A percentile compares a stretch with the other conserved stretches of the same genome.
phyloP scores from a whole-genome alignment of 345 rosid genomes.

The Carallia pectinifolia region DNA sequence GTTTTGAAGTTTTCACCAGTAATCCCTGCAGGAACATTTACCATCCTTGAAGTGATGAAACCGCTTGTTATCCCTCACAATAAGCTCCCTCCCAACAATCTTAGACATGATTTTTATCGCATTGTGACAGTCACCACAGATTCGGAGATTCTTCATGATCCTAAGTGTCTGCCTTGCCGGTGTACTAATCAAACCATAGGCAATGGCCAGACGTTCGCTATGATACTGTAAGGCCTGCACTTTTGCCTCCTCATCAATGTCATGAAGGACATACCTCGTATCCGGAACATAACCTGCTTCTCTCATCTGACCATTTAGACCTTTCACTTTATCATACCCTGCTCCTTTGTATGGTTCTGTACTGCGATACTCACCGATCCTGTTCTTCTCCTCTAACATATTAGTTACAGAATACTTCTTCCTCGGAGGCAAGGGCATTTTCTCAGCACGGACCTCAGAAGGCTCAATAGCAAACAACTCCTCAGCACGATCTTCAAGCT shows the following conservation, averaged over 20 bases:
- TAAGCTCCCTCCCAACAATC: conserved; percentile 62
- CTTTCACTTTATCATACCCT: conserved; percentile 29
- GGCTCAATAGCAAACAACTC: conserved; percentile 41
- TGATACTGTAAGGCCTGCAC: conserved; percentile 60
- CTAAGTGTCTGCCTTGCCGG: conserved; percentile 57
- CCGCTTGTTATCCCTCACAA: conserved; percentile 63
- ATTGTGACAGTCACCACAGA: conserved; percentile 66
- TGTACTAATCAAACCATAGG: conserved; percentile 61
- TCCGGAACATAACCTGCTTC: conserved; percentile 62
- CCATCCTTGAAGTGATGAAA: conserved; percentile 65
- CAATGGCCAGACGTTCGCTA: conserved; percentile 62
- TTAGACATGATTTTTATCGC: conserved; percentile 62
- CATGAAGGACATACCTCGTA: conserved; percentile 62
- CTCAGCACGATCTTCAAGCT: conserved; percentile 43
- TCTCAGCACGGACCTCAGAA: conserved; percentile 19
- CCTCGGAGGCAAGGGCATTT: conserved; percentile 30
- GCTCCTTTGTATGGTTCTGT: conserved; percentile 39
- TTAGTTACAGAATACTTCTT: conserved; percentile 36
- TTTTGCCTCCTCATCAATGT: conserved; percentile 60
- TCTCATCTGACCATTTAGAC: conserved; percentile 57
- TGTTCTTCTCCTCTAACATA: conserved; percentile 58
- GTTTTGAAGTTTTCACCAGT: conserved; percentile 36
- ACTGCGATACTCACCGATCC: conserved; percentile 35
- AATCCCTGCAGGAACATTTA: conserved; percentile 57
- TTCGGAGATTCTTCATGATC: conserved; percentile 65